Conservation (phyloP, 371 early-diverging fungal genomes). For the Phascolomyces articulosus region DNA sequence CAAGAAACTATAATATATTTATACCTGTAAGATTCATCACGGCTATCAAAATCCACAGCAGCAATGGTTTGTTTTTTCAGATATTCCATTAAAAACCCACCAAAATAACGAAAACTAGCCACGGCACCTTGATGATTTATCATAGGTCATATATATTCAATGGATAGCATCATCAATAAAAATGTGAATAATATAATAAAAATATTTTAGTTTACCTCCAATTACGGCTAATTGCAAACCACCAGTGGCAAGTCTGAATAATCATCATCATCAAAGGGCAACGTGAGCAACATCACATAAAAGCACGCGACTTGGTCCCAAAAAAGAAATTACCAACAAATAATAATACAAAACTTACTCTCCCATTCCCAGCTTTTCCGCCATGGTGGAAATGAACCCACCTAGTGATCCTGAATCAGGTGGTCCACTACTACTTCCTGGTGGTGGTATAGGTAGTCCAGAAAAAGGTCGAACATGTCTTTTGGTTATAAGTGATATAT, state of each 20-base stretch:
- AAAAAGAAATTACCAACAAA: not conserved
- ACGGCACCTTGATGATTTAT: conserved; percentile 19
- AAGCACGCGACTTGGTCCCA: not conserved
- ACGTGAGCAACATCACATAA: too few relatives aligned
- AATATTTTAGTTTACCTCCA: conserved; percentile 30
- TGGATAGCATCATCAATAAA: too few relatives aligned
- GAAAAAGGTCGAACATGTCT: conserved; percentile 8
- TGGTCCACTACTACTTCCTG: conserved; percentile 1
- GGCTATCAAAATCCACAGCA: conserved; percentile 62
- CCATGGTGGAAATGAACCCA: conserved; percentile 40
- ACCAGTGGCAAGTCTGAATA: conserved; percentile 55
- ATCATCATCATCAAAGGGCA: not conserved
- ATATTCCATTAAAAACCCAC: conserved; percentile 50
- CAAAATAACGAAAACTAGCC: conserved; percentile 51
- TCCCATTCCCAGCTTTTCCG: conserved; percentile 56
- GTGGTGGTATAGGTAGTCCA: conserved; percentile 1
- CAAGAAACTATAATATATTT: too few relatives aligned
- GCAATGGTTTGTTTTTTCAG: conserved; percentile 59
- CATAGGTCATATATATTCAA: not conserved
- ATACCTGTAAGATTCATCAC: conserved; percentile 66
- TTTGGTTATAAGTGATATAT: not conserved
- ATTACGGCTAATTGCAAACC: conserved; percentile 47
- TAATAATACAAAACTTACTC: conserved; percentile 37
- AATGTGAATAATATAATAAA: too few relatives aligned
- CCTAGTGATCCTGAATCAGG: conserved; percentile 27